phyloP scores from a whole-genome alignment of 106 monocot genomes.

The Dendrobium nobile region DNA sequence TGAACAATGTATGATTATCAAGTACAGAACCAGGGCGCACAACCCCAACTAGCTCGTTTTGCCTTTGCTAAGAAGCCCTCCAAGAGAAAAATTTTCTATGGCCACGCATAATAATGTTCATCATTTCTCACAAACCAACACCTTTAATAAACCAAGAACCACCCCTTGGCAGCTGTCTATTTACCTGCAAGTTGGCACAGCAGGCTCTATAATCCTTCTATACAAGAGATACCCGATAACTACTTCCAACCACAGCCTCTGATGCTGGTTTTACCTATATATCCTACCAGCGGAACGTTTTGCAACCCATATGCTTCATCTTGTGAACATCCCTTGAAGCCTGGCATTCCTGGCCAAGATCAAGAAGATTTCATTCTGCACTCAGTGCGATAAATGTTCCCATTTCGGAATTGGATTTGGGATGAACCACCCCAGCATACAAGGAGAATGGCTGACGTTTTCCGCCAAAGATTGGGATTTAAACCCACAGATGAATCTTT shows the following conservation, averaged over 20 bases:
- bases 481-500: constrained; percentile 19
- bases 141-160: constrained; percentile 24
- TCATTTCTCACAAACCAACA: constrained; percentile 27
- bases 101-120: constrained; percentile 7
- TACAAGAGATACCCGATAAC: constrained; percentile 23
- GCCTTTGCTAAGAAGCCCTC: constrained; percentile 11
- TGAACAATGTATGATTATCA: constrained; percentile 4
- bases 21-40: constrained; percentile 6
- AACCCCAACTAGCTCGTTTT: constrained; percentile 3
- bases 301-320: constrained; percentile 86
- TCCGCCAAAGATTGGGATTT: constrained; percentile 16
- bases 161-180: constrained; percentile 10
- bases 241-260: constrained; percentile 8
- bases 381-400: constrained; percentile 18
- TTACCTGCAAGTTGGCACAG: constrained; percentile 18
- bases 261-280: constrained; percentile 26
- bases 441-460: constrained; percentile 9
- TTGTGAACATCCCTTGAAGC: constrained; percentile 38
- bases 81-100: constrained; percentile 19
- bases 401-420: constrained; percentile 24
- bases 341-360: constrained; percentile 14
- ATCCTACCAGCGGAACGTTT: constrained; percentile 34
- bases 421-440: constrained; percentile 11
- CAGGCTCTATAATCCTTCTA: constrained; percentile 12
- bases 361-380: constrained; percentile 20